A percentile compares a stretch with the other conserved stretches of the same genome.
Conservation (phyloP, 352 stramenopile genomes). For the Pythium periplocum region DNA sequence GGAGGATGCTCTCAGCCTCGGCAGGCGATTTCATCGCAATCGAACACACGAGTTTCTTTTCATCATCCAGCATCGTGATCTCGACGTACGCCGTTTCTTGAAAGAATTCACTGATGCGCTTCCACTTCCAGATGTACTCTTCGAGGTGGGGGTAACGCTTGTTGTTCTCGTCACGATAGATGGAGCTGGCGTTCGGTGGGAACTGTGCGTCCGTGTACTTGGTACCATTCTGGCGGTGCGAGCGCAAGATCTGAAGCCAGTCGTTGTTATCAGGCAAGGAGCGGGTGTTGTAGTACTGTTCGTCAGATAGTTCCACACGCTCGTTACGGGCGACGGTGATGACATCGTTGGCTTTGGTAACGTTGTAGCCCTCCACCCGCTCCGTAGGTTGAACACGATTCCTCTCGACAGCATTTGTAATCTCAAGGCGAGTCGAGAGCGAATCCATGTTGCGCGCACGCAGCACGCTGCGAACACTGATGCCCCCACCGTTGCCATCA, state of each 20-base stretch:
- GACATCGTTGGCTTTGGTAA: constrained; percentile 63
- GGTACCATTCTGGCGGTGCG: constrained; percentile 56
- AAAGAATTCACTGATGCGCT: constrained; percentile 82
- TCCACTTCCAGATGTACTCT: constrained; percentile 81
- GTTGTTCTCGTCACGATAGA: constrained; percentile 59
- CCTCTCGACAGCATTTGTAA: constrained; percentile 60
- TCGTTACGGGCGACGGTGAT: constrained; percentile 71
- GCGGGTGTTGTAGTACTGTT: constrained; percentile 63
- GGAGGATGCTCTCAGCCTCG: constrained; percentile 71
- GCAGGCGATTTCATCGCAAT: constrained; percentile 78
- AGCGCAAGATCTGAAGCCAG: constrained; percentile 72
- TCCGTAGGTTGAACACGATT: constrained; percentile 55
- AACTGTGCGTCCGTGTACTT: constrained; percentile 86
- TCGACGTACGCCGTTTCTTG: constrained; percentile 80
- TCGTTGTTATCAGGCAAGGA: constrained; percentile 63
- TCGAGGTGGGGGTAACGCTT: constrained; percentile 71
- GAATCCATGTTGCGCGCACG: constrained; percentile 71
- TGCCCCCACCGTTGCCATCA: constrained; percentile 53
- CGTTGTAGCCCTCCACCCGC: constrained; percentile 61
- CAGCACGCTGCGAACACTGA: constrained; percentile 49
- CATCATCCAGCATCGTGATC: constrained; percentile 81
- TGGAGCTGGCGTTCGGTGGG: constrained; percentile 52
- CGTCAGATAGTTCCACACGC: constrained; percentile 42
- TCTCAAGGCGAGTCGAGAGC: constrained; percentile 59
- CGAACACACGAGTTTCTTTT: constrained; percentile 74